Evolutionary conservation across 192 early-diverging fungal genomes (phyloP).

Genomic region (Physocladia obscura): DNA sequence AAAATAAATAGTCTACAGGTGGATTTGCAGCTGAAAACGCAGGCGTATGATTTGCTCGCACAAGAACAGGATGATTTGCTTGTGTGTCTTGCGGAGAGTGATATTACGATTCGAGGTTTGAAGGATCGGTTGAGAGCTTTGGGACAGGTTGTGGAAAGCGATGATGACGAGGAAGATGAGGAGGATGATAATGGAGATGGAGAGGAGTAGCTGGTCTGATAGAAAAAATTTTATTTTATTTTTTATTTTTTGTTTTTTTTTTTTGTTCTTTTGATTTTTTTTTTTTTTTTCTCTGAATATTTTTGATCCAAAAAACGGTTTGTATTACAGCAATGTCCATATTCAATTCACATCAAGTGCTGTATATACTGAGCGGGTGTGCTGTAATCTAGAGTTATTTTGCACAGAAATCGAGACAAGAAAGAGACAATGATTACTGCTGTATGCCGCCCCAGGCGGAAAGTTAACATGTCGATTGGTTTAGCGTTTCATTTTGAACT

Average conservation of each 20-base stretch:
- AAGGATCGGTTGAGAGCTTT: constrained; percentile 34
- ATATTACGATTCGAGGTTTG: constrained; percentile 61
- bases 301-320: too few relatives aligned
- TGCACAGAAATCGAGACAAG: too few relatives aligned
- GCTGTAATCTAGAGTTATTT: too few relatives aligned
- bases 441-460: constrained; percentile 62
- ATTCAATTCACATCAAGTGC: too few relatives aligned
- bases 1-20: not conserved
- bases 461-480: constrained; percentile 36
- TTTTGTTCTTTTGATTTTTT: not conserved
- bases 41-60: constrained; percentile 36
- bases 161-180: constrained; percentile 58
- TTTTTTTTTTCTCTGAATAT: not conserved
- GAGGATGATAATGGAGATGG: constrained; percentile 42
- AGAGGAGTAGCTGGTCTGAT: not conserved
- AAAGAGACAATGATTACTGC: constrained; percentile 55
- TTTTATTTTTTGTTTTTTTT: not conserved
- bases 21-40: constrained; percentile 5
- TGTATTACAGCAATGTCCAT: too few relatives aligned
- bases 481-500: constrained; percentile 2
- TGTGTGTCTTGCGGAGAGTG: constrained; percentile 81
- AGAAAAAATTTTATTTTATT: not conserved
- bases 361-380: too few relatives aligned
- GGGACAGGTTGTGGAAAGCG: constrained; percentile 35
- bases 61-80: constrained; percentile 84